phyloP scores from a whole-genome alignment of 2,329 filamentous ascomycete genomes.

The Sphaerulina musiva region DNA sequence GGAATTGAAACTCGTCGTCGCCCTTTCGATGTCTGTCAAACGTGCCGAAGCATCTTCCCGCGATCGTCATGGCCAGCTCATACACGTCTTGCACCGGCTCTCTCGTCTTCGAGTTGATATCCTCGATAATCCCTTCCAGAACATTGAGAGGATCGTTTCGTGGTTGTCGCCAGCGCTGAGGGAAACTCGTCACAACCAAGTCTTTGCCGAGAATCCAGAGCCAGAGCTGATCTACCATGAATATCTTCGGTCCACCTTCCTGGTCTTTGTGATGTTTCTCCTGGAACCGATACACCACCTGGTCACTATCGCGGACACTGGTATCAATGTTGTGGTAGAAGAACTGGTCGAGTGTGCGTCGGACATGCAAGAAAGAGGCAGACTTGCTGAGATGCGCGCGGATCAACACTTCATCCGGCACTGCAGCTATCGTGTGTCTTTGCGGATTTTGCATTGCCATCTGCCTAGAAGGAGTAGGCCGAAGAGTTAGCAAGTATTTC shows the following conservation, averaged over 20 bases:
- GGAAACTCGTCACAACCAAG: constrained; percentile 55
- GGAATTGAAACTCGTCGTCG: constrained; percentile 56
- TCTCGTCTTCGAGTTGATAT: constrained; percentile 60
- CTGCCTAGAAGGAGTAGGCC: constrained; percentile 27
- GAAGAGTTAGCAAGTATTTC: too few species aligned
- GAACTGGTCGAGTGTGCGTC: constrained; percentile 59
- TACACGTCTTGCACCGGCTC: constrained; percentile 53
- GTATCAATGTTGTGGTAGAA: constrained; percentile 61
- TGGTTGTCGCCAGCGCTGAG: constrained; percentile 54
- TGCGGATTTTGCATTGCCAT: constrained; percentile 41
- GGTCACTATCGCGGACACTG: constrained; percentile 53
- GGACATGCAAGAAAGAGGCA: constrained; percentile 45
- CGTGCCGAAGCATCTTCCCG: constrained; percentile 41
- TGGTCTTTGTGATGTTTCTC: constrained; percentile 15
- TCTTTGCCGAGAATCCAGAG: constrained; percentile 56
- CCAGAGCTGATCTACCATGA: constrained; percentile 57
- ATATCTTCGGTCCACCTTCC: constrained; percentile 20
- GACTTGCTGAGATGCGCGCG: constrained; percentile 22
- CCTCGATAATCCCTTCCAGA: constrained; percentile 56
- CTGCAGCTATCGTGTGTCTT: constrained; percentile 9
- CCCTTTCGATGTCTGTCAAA: constrained; percentile 47
- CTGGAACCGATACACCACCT: constrained; percentile 57
- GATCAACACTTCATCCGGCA: constrained; percentile 36
- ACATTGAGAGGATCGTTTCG: constrained; percentile 58
- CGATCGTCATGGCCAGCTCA: constrained; percentile 57